Evolutionary conservation across 306 rosid genomes (phyloP).

Genomic region (Corylus americana): DNA sequence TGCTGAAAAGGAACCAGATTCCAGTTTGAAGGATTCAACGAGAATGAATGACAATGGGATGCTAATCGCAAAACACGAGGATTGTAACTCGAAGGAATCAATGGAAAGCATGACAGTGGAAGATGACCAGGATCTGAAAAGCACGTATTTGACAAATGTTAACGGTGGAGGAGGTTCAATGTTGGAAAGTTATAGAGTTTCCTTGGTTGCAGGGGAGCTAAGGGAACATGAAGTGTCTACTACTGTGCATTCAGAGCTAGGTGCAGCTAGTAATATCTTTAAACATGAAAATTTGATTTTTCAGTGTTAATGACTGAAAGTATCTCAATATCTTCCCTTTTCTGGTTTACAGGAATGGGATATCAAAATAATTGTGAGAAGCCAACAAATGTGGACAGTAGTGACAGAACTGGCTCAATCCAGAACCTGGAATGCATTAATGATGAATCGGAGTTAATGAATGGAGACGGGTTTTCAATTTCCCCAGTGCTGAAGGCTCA

Average conservation of each 20-base stretch:
- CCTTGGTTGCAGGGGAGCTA: slow-evolving; percentile 39
- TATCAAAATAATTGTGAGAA: slow-evolving; percentile 37
- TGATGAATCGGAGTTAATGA: slow-evolving; percentile 31
- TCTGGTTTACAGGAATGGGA: slow-evolving; percentile 45
- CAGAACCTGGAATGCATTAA: slow-evolving; percentile 23
- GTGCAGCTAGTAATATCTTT: slow-evolving; percentile 44
- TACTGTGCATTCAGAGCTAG: slow-evolving; percentile 31
- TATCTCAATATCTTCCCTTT: slow-evolving; percentile 30
- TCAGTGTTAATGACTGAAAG: slow-evolving; percentile 1
- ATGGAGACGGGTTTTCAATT: slow-evolving; percentile 23
- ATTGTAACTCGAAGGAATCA: slow-evolving; percentile 26
- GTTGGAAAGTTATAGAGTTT: slow-evolving; percentile 25
- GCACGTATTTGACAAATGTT: slow-evolving; percentile 16
- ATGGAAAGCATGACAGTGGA: slow-evolving; percentile 33
- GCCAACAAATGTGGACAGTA: slow-evolving; percentile 37
- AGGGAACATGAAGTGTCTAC: slow-evolving; percentile 37
- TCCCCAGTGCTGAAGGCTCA: slow-evolving; percentile 37
- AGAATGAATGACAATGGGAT: slow-evolving; percentile 34
- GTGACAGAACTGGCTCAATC: slow-evolving; percentile 29
- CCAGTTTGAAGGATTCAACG: slow-evolving; percentile 23
- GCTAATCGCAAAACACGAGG: slow-evolving; percentile 34
- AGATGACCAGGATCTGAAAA: slow-evolving; percentile 34
- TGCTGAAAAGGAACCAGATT: slow-evolving; percentile 28
- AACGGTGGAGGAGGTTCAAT: slow-evolving; percentile 17
- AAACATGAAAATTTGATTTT: slow-evolving; percentile 22